Evolutionary conservation across 2,329 filamentous ascomycete species (phyloP).

Genomic region (Pseudogymnoascus destructans): DNA sequence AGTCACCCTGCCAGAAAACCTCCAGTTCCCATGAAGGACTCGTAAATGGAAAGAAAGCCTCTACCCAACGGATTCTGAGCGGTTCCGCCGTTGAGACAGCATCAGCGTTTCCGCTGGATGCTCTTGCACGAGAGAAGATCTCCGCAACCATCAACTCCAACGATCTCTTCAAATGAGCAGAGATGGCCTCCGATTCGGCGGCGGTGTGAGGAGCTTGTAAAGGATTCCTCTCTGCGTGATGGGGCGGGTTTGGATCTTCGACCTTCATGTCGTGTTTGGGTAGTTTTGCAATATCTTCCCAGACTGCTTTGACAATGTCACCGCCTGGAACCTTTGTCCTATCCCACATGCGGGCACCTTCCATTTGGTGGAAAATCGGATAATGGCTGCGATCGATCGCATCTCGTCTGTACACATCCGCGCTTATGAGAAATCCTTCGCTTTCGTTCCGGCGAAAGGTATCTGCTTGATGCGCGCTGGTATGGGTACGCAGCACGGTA

Average conservation of each 20-base stretch:
- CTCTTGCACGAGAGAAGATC: constrained; percentile 68
- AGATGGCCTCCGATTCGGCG: constrained; percentile 72
- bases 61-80: constrained; percentile 81
- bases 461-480: constrained; percentile 82
- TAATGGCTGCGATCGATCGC: constrained; percentile 92
- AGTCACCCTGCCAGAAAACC: constrained; percentile 85
- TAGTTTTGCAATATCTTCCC: constrained; percentile 55
- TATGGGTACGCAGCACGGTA: constrained; percentile 84
- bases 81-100: constrained; percentile 49
- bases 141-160: constrained; percentile 83
- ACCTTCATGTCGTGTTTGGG: constrained; percentile 64
- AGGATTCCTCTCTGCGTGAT: constrained; percentile 68
- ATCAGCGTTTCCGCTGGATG: constrained; percentile 42
- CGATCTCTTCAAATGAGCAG: constrained; percentile 73
- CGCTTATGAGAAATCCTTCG: constrained; percentile 77
- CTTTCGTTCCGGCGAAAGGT: constrained; percentile 60
- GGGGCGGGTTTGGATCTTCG: constrained; percentile 70
- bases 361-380: constrained; percentile 97
- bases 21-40: constrained; percentile 93
- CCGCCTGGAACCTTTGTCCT: constrained; percentile 43
- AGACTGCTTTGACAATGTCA: constrained; percentile 52
- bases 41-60: constrained; percentile 96
- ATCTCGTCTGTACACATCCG: constrained; percentile 91
- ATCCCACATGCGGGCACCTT: constrained; percentile 85
- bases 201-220: constrained; percentile 53